Evolutionary conservation across 805 yeast species (phyloP), one percentile per base, ranked within the genome.

Genomic region (Kregervanrija pseudodelftensis): DNA sequence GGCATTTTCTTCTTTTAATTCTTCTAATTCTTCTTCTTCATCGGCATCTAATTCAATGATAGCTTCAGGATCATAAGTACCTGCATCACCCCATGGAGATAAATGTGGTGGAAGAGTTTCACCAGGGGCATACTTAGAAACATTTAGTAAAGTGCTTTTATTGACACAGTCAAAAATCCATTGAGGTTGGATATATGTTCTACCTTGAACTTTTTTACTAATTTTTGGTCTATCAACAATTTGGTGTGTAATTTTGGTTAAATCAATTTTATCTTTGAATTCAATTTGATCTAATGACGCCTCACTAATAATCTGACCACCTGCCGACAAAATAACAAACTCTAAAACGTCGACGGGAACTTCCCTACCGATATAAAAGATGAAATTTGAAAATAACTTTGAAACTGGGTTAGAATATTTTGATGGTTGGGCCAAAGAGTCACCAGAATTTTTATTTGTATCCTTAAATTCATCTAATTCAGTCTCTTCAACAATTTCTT

Each of bases 41-140:
- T 60, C 75, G 11, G 64, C 77, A 13, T 41, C 65, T 7, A 57
- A 66, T 32, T 57, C 73, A 11, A 63, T 56, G 31, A 65, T 65
- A 31, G 77, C 83, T 46, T 74, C 80, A 57, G 99, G 98, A 65
- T 91, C 80, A 68, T 93, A 93, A 44, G 82, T 83, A 56, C 84
- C 88, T 40, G 90, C 77, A 69, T 93, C 99, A 55, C 98, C 98
- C 98, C 99, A 93, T 71, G 99, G 99, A 42, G 96, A 86, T 58
- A 93, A 72, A 66, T 93, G 99, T 33, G 99, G 97, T 38, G 99
- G 99, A 52, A 93, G 73, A 4, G 87, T 70, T 68, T 91, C 97
- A 45, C 99, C 99, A 5, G 96, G 96, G 37, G 95, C 85, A 61
- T 93, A 93, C 44, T 73, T 74, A 44, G 82, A 80, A 16, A 87